Conservation (phyloP, 352 stramenopile genomes). For the Peronospora farinosa region DNA sequence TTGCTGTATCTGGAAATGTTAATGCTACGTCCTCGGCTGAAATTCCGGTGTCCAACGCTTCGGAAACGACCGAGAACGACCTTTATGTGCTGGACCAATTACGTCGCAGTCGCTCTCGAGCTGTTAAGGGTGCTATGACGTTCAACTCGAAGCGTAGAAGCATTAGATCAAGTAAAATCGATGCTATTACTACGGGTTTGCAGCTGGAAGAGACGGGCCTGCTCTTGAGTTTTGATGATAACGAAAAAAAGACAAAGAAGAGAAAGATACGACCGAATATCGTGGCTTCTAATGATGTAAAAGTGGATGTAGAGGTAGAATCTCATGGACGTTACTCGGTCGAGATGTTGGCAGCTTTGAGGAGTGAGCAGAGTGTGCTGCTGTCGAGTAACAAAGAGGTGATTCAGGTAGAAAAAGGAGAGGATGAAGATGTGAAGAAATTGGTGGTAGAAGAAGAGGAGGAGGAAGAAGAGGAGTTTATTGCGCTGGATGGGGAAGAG, state of each 20-base stretch:
- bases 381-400: constrained; percentile 17
- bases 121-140: constrained; percentile 27
- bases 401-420: constrained; percentile 24
- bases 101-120: constrained; percentile 31
- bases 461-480: constrained; percentile 56
- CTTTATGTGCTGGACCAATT: constrained; percentile 28
- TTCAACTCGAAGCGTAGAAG: constrained; percentile 36
- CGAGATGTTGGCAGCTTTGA: constrained; percentile 51
- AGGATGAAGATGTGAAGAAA: constrained; percentile 15
- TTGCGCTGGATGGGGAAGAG: constrained; percentile 40
- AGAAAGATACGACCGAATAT: constrained; percentile 66
- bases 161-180: not conserved
- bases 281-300: constrained; percentile 20
- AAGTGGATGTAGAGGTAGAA: constrained; percentile 20
- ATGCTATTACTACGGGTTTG: not conserved
- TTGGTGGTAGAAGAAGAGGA: constrained; percentile 19
- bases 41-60: constrained; percentile 2
- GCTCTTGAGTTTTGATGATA: constrained; percentile 51
- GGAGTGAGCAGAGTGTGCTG: constrained; percentile 65
- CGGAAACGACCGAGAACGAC: constrained; percentile 16
- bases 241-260: constrained; percentile 27
- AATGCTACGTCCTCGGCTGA: not conserved
- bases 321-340: constrained; percentile 36
- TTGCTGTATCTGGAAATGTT: not conserved
- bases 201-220: constrained; percentile 13